A percentile compares a stretch with the other conserved stretches of the same genome.
Evolutionary conservation across 805 yeast genomes (phyloP).

Genomic region (Jamesozyma rosinii): DNA sequence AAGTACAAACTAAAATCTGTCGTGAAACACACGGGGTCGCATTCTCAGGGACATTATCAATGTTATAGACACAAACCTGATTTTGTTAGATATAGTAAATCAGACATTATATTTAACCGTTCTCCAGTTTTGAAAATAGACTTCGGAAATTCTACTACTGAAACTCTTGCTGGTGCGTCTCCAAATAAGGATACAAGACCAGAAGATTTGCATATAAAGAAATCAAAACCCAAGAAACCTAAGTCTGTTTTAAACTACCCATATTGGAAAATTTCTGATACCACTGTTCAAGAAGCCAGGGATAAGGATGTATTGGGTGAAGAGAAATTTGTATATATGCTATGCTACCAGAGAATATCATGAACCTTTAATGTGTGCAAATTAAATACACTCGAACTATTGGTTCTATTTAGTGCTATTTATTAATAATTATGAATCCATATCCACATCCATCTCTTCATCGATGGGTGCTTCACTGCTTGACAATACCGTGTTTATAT

Average conservation of each 20-base stretch:
- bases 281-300: conserved; percentile 54
- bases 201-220: not conserved
- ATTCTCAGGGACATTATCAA: conserved; percentile 83
- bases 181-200: too few species aligned
- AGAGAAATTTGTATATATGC: conserved; percentile 71
- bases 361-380: not conserved
- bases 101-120: conserved; percentile 23
- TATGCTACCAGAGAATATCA: conserved; percentile 54
- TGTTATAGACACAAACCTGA: conserved; percentile 73
- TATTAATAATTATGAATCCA: conserved; percentile 4
- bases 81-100: conserved; percentile 28
- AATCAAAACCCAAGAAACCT: conserved; percentile 35
- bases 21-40: conserved; percentile 82
- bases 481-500: not conserved
- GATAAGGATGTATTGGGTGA: conserved; percentile 53
- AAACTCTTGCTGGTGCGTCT: not conserved
- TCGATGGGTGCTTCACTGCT: conserved; percentile 5
- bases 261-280: conserved; percentile 82
- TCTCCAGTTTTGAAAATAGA: conserved; percentile 20
- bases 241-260: conserved; percentile 50
- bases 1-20: conserved; percentile 59
- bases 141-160: not conserved
- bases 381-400: not conserved
- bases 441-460: conserved; percentile 11
- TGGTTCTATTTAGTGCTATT: not conserved